Conservation (phyloP, 2,329 filamentous ascomycete genomes). For the Uncinocarpus reesii region DNA sequence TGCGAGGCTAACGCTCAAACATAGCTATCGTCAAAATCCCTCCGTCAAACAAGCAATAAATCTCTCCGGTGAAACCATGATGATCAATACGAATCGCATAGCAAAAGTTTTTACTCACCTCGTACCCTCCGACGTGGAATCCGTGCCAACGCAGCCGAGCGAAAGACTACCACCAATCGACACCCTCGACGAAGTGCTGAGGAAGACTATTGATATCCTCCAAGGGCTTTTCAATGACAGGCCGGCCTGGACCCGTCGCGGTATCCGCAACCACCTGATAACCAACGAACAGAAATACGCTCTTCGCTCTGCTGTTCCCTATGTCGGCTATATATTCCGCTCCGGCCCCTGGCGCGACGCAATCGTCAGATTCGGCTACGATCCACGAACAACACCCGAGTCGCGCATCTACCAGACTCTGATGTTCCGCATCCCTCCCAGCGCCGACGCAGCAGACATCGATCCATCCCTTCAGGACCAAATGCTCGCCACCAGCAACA, state of each 20-base stretch:
- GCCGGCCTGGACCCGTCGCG: constrained; percentile 78
- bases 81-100: constrained; percentile 47
- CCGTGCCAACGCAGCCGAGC: constrained; percentile 52
- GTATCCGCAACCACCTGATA: constrained; percentile 61
- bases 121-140: constrained; percentile 51
- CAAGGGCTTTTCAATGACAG: constrained; percentile 57
- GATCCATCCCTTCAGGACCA: constrained; percentile 1
- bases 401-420: constrained; percentile 81
- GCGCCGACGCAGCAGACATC: constrained; percentile 19
- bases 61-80: constrained; percentile 48
- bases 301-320: constrained; percentile 67
- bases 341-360: constrained; percentile 87
- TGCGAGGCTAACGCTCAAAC: constrained; percentile 19
- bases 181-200: constrained; percentile 48
- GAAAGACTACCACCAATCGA: constrained; percentile 44
- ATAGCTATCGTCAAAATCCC: constrained; percentile 76
- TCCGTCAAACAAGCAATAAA: constrained; percentile 56
- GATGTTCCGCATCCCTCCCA: constrained; percentile 60
- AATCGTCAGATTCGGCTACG: constrained; percentile 73
- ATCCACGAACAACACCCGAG: constrained; percentile 66
- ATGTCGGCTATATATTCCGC: constrained; percentile 83
- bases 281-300: constrained; percentile 41
- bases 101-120: constrained; percentile 51
- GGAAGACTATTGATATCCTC: constrained; percentile 54
- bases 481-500: neutral